Evolutionary conservation across 2,329 filamentous ascomycete genomes (phyloP).

Genomic region (Sporothrix schenckii): DNA sequence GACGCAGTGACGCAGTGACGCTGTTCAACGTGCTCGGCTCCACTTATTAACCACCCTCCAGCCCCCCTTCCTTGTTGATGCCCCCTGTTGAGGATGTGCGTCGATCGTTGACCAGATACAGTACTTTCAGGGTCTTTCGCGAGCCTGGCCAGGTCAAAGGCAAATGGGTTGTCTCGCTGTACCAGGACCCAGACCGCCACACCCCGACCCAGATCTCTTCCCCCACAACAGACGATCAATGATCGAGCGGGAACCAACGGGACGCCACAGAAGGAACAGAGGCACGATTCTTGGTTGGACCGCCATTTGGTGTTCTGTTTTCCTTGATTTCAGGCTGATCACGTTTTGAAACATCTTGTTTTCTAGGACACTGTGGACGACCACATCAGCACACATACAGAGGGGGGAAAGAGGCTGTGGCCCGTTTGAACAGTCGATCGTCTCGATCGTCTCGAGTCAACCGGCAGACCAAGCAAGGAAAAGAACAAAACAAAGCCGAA

Average conservation of each 20-base stretch:
- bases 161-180: no score
- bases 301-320: no score
- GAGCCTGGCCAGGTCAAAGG: no score
- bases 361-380: not conserved
- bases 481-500: not conserved
- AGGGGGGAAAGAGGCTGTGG: not conserved
- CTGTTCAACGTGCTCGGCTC: not conserved
- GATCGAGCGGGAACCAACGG: no score
- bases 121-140: not conserved
- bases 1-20: no score
- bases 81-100: conserved; percentile 13
- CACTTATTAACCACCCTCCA: conserved; percentile 10
- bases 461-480: not conserved
- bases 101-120: not conserved
- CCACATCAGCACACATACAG: not conserved
- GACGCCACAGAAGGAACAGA: not conserved
- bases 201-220: no score
- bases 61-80: not conserved
- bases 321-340: conserved; percentile 17
- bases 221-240: no score
- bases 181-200: no score
- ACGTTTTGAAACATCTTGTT: not conserved
- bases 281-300: not conserved
- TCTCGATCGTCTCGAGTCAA: not conserved
- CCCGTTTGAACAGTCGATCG: not conserved